Base-by-base conservation (phyloP, 1,284 basidiomycete genomes). In the Phellinidium pouzarii region DNA sequence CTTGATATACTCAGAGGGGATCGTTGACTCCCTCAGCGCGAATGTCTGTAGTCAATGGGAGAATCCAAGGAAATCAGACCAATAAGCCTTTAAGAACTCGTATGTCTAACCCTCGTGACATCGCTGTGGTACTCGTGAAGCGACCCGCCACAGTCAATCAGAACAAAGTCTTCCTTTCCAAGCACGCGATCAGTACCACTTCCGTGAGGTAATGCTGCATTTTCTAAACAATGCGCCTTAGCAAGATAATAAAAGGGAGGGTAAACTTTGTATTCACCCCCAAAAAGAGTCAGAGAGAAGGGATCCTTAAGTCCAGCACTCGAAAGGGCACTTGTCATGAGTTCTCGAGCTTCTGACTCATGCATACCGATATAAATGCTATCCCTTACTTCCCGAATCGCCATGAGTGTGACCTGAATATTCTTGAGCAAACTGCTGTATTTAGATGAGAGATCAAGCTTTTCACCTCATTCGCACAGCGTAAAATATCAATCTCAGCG, bases 151-250 rank as follows among this genome's bases (percentile, higher is more conserved):
- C 80, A 79, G 64, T 94, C 91, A 53, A 93, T 84, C n/a, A 94
- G 74, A 11, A 83, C 76, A 55, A 89, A 78, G 59, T 94, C 90
- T 8, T 73, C 63, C 46, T 66, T 62, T 1, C 67, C 68, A 3
- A 92, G 72, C 1, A 62, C 61, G 22, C 82, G 77, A 60, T 91
- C 84, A 0, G 80, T 82, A 1, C 88, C 88, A 23, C 76, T 74
- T 2, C 89, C 91, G 64, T 94, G 91, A 2, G 90, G 91, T 17
- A 91, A 76, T 0, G 89, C 90, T 1, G 89, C 91, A 58, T 91
- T 88, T 59, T 86, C 89, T 91, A 64, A 12, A n/a, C 19, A 53
- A 48, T 52, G 4, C 48, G 19, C 42, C 20, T 20, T 26, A 40
- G 19, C 22, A 41, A 25, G 27, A 17, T 25, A 26, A 43, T 5